Conservation (phyloP, 768 basidiomycete genomes). For the Leccinum variicolor region DNA sequence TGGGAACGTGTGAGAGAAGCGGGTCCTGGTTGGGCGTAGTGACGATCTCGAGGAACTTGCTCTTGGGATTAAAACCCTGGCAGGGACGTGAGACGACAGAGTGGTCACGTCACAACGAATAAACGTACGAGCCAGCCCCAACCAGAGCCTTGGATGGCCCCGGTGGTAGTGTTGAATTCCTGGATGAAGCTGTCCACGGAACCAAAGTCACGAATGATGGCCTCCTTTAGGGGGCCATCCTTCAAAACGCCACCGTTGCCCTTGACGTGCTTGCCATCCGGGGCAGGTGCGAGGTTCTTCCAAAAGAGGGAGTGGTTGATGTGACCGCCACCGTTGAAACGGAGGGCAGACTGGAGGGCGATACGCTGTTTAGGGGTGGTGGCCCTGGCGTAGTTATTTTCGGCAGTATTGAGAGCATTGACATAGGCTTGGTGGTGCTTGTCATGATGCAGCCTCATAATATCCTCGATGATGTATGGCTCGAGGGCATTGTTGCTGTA, state of each 20-base stretch:
- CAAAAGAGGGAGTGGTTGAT: constrained; percentile 97
- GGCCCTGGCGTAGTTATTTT: constrained; percentile 69
- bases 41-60: constrained; percentile 75
- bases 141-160: constrained; percentile 87
- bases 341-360: constrained; percentile 24
- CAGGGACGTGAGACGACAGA: not conserved
- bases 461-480: constrained; percentile 85
- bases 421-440: constrained; percentile 98
- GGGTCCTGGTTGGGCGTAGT: constrained; percentile 98
- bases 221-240: constrained; percentile 66
- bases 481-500: constrained; percentile 89
- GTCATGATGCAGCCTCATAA: constrained; percentile 92
- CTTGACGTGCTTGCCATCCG: constrained; percentile 44
- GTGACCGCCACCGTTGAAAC: constrained; percentile 43
- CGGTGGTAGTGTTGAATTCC: constrained; percentile 82
- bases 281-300: constrained; percentile 83
- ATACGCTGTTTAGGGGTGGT: constrained; percentile 53
- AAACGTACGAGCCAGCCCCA: constrained; percentile 93
- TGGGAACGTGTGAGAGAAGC: constrained; percentile 67
- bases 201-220: constrained; percentile 66
- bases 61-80: constrained; percentile 70
- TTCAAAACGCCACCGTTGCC: constrained; percentile 61
- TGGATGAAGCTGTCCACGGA: constrained; percentile 69
- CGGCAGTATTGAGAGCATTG: constrained; percentile 65
- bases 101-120: not conserved